A percentile compares a stretch with the other conserved stretches of the same genome.
Evolutionary conservation across 768 basidiomycete species (phyloP).

Genomic region (Zangia roseola): DNA sequence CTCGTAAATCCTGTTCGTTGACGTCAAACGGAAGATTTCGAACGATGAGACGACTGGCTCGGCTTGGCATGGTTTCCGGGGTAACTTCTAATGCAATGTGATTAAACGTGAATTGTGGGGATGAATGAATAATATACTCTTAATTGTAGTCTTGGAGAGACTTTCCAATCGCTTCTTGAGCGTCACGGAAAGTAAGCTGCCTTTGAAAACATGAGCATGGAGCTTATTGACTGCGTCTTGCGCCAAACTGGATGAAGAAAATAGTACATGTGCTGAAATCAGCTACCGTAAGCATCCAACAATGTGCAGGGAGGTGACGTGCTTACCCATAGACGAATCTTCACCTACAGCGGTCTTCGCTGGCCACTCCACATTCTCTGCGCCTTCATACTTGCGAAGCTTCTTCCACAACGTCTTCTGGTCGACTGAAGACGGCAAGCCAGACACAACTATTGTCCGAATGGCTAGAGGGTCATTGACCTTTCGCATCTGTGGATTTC

Average conservation of each 20-base stretch:
- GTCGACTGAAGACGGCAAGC: slow-evolving; percentile 62
- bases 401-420: slow-evolving; percentile 81
- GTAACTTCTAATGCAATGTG: slow-evolving; percentile 23
- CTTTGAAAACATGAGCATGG: slow-evolving; percentile 93
- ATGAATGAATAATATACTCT: slow-evolving; percentile 18
- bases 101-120: neutral
- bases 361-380: slow-evolving; percentile 75
- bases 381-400: slow-evolving; percentile 74
- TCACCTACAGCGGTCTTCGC: slow-evolving; percentile 44
- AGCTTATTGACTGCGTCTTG: slow-evolving; percentile 73
- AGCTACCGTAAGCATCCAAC: neutral
- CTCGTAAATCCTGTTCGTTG: slow-evolving; percentile 80
- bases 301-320: neutral
- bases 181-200: slow-evolving; percentile 78
- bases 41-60: slow-evolving; percentile 81
- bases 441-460: slow-evolving; percentile 75
- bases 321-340: slow-evolving; percentile 50
- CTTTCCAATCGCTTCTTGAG: slow-evolving; percentile 84
- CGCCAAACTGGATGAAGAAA: slow-evolving; percentile 65
- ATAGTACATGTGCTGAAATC: slow-evolving; percentile 67
- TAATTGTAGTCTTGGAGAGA: slow-evolving; percentile 46
- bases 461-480: slow-evolving; percentile 78
- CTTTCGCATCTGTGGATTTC: slow-evolving; percentile 31
- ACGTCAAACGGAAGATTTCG: slow-evolving; percentile 87
- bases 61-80: slow-evolving; percentile 52